Percentiles rank a stretch among this genome's conserved stretches.
Conservation (phyloP, 2,329 filamentous ascomycete species). For the Diaporthe citri region DNA sequence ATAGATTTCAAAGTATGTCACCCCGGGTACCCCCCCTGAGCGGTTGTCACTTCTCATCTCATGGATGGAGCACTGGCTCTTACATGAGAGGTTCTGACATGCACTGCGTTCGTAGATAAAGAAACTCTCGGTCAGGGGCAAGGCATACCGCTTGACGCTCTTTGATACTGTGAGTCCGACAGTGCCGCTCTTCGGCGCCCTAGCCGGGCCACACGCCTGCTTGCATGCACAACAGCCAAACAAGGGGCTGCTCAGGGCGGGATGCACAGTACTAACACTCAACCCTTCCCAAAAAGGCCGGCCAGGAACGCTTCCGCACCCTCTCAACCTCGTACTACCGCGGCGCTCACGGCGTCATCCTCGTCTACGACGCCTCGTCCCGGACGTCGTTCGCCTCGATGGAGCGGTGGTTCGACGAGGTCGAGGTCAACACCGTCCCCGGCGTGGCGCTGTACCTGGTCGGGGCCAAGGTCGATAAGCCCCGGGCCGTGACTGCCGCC, state of each 20-base stretch:
- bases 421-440: conserved; percentile 61
- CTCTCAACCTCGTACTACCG: conserved; percentile 65
- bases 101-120: conserved; percentile 56
- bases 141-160: conserved; percentile 64
- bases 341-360: conserved; percentile 61
- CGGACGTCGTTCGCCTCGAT: conserved; percentile 64
- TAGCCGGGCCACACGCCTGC: neutral
- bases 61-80: neutral
- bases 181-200: neutral
- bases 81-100: conserved; percentile 5
- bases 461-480: conserved; percentile 65
- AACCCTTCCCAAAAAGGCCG: conserved; percentile 49
- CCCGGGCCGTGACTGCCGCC: conserved; percentile 59
- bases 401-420: conserved; percentile 68
- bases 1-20: conserved; percentile 66
- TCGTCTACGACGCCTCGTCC: conserved; percentile 64
- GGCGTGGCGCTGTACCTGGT: conserved; percentile 65
- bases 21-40: neutral
- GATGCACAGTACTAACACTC: neutral
- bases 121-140: conserved; percentile 64
- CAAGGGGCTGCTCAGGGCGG: neutral
- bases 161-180: conserved; percentile 61
- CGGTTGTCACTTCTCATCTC: neutral
- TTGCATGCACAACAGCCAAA: neutral
- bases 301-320: conserved; percentile 63